phyloP scores from a whole-genome alignment of 306 rosid species.

The Ammopiptanthus mongolicus region DNA sequence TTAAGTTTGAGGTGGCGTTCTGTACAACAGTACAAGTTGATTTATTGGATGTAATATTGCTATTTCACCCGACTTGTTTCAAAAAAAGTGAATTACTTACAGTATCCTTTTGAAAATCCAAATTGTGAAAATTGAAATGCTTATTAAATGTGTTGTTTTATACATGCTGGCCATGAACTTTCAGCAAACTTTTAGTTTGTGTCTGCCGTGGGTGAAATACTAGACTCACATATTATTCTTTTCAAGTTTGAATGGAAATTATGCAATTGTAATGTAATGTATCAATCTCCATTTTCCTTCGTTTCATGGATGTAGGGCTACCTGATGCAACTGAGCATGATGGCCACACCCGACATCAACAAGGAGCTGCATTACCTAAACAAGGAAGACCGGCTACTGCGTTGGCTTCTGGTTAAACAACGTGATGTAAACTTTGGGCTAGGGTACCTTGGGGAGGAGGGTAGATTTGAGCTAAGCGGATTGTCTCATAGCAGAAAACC shows the following conservation, averaged over 20 bases:
- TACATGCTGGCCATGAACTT: background rate
- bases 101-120: background rate
- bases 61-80: background rate
- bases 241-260: background rate
- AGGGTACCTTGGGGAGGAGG: slow-evolving; percentile 46
- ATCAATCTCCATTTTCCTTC: background rate
- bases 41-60: background rate
- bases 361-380: slow-evolving; percentile 88
- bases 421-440: slow-evolving; percentile 42
- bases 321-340: slow-evolving; percentile 92
- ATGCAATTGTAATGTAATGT: background rate
- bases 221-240: background rate
- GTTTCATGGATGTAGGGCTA: slow-evolving; percentile 51
- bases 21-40: background rate
- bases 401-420: slow-evolving; percentile 83
- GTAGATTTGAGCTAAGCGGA: slow-evolving; percentile 21
- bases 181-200: background rate
- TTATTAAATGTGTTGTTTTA: background rate
- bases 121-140: background rate
- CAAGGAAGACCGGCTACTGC: slow-evolving; percentile 83
- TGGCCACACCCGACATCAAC: slow-evolving; percentile 88
- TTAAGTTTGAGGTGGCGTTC: background rate
- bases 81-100: background rate
- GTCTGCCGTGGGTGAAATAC: background rate
- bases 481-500: background rate